Evolutionary conservation across 768 basidiomycete species (phyloP), one percentile per base, ranked within the genome.

Genomic region (Panaeolus cyanescens): DNA sequence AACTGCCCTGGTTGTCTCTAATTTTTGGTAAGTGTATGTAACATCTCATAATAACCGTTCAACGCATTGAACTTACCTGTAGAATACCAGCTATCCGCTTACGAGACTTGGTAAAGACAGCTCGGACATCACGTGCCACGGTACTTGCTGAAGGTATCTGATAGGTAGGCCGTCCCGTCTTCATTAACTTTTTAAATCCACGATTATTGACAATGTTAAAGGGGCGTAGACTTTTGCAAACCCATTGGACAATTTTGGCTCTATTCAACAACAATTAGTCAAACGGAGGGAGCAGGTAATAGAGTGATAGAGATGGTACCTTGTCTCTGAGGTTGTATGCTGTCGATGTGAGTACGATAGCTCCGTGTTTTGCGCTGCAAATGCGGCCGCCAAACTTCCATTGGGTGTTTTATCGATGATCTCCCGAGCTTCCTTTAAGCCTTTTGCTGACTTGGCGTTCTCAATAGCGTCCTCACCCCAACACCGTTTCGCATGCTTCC

Each of bases 281-380:
- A 45, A 17, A 17, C 40, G 20, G 45, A 13, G 34, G 6, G 32
- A 59, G 25, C 17, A 25, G 12, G 34, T 17, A 54, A 25, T 13
- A 34, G 45, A 6, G 32, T 54, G 22, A 22, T 36, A 59, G 20
- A 45, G 19, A n/a, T n/a, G n/a, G n/a, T n/a, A 69, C 68, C 59
- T 13, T 7, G 64, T 59, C 50, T 69, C 65, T 1, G 60, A n/a
- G 12, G 54, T 54, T 0, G 62, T 69, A 39, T 69, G 64, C n/a
- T 59, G 55, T 5, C 61, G 34, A 36, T 65, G 64, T 4, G 66
- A 69, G 59, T 64, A 69, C 1, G 64, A 62, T 5, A 67, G 28
- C 13, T 65, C 25, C 34, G 68, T 72, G 57, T 72, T 74, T 1
- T 70, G 71, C 20, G 64, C 71, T 60, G 72, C 66, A 59, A 80